Conservation (phyloP, 2,329 filamentous ascomycete species). For the Pseudocercospora cruenta region DNA sequence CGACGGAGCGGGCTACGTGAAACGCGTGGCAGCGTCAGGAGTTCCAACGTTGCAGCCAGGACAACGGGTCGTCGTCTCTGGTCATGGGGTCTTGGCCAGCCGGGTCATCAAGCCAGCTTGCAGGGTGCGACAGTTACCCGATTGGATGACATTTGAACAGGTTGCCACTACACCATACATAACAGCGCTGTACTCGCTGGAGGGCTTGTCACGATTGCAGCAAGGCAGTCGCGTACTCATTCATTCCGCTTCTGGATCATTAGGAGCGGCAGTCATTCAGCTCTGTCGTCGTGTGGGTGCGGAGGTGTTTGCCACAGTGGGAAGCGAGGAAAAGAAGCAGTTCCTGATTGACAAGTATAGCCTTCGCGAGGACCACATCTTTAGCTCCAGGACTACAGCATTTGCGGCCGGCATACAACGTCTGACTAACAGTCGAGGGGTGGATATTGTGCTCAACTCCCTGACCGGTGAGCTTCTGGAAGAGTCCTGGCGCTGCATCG, state of each 20-base stretch:
- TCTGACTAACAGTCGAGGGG: slow-evolving; percentile 19
- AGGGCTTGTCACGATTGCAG: slow-evolving; percentile 32
- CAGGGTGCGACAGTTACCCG: background rate
- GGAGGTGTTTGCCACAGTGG: slow-evolving; percentile 35
- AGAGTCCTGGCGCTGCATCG: slow-evolving; percentile 27
- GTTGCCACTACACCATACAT: slow-evolving; percentile 7
- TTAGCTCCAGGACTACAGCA: background rate
- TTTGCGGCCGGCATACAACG: slow-evolving; percentile 11
- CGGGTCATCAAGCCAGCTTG: background rate
- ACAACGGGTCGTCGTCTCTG: background rate
- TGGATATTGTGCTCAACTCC: slow-evolving; percentile 22
- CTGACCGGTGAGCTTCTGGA: slow-evolving; percentile 20
- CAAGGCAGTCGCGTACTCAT: slow-evolving; percentile 41
- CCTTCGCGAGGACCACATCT: background rate
- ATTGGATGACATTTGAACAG: background rate
- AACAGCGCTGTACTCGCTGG: slow-evolving; percentile 35
- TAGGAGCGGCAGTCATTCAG: slow-evolving; percentile 36
- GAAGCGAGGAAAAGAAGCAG: slow-evolving; percentile 30
- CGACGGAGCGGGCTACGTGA: too few relatives aligned
- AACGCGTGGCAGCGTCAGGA: too few relatives aligned
- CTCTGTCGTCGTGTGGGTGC: slow-evolving; percentile 30
- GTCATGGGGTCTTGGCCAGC: background rate
- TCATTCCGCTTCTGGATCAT: slow-evolving; percentile 34
- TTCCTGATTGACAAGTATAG: slow-evolving; percentile 23
- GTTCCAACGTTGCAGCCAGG: too few relatives aligned